Evolutionary conservation across 768 basidiomycete genomes (phyloP), one percentile per base, ranked within the genome.

Genomic region (Leucocoprinus sp.): DNA sequence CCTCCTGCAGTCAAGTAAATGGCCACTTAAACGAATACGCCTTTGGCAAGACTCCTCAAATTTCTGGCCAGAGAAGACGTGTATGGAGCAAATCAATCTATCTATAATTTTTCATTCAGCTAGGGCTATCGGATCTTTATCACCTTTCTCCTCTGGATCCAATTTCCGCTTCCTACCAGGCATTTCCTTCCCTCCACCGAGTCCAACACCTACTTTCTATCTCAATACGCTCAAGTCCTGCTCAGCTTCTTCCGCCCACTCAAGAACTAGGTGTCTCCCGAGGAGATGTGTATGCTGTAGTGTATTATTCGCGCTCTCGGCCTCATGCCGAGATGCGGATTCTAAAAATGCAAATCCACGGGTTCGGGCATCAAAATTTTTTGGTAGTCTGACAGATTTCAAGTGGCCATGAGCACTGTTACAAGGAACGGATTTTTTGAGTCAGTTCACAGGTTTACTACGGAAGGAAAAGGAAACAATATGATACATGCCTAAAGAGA

Each of bases 311-410:
- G 91, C 95, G 34, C 83, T 83, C 60, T 91, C 85, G 2, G 95
- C 95, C 56, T 99, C 95, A 39, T 81, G 80, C 14, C 87, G 76
- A 2, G 90, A 83, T 15, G 86, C 75, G 60, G 97, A 98, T 53
- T 99, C 93, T 55, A 97, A 71, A 68, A 98, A 99, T 1, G 93
- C 96, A 61, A 98, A 99, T 3, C 96, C 96, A 24, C 96, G 81
- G 1, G 87, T 82, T 36, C 84, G 76, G 12, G 84, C 76, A 56
- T 93, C 85, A 66, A 95, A 88, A 60, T 92, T 92, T 62, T 84
- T 86, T 12, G 96, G 96, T 2, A 99, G 63, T 4, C 96, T 87
- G 0, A 93, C 85, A 0, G 93, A 93, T 64, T 96, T 97, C 65
- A 98, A 79, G 44, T 86, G 82, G 1, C 93, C 95, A 52, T 96